phyloP scores from a whole-genome alignment of 768 basidiomycete genomes.

The Phanerochaete sordida region DNA sequence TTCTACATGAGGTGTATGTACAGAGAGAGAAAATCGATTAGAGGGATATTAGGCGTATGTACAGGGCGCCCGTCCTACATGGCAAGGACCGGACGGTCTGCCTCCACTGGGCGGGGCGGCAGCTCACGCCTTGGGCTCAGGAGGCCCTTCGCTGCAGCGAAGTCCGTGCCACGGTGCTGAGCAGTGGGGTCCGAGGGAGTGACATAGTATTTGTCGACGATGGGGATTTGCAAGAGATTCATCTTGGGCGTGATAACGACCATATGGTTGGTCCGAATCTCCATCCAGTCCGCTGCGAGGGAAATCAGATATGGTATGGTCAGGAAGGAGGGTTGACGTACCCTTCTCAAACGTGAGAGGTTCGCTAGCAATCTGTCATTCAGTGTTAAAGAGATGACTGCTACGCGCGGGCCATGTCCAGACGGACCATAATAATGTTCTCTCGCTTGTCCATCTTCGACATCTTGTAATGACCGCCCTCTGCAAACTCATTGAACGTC shows the following conservation, averaged over 20 bases:
- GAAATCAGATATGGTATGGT: background rate
- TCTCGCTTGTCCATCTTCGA: slow-evolving; percentile 93
- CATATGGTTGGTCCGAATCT: slow-evolving; percentile 95
- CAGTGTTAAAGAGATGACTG: slow-evolving; percentile 5
- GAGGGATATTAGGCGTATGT: background rate
- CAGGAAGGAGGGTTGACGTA: slow-evolving; percentile 25
- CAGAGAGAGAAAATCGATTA: background rate
- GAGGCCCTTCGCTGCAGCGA: slow-evolving; percentile 86
- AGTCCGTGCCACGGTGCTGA: slow-evolving; percentile 67
- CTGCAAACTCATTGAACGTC: slow-evolving; percentile 84
- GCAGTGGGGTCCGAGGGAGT: slow-evolving; percentile 77
- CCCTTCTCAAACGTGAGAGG: slow-evolving; percentile 96
- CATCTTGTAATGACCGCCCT: slow-evolving; percentile 93
- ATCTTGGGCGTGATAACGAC: slow-evolving; percentile 94
- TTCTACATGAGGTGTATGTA: background rate
- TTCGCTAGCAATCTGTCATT: slow-evolving; percentile 73
- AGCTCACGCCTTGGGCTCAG: slow-evolving; percentile 52
- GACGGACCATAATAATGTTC: slow-evolving; percentile 83
- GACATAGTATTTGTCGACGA: slow-evolving; percentile 92
- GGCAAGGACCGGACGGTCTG: slow-evolving; percentile 1
- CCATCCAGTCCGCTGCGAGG: slow-evolving; percentile 91
- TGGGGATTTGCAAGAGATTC: slow-evolving; percentile 92
- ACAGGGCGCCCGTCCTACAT: background rate
- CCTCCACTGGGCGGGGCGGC: background rate
- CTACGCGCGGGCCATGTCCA: background rate